Evolutionary conservation across 306 rosid species (phyloP).

Genomic region (Datisca glomerata): DNA sequence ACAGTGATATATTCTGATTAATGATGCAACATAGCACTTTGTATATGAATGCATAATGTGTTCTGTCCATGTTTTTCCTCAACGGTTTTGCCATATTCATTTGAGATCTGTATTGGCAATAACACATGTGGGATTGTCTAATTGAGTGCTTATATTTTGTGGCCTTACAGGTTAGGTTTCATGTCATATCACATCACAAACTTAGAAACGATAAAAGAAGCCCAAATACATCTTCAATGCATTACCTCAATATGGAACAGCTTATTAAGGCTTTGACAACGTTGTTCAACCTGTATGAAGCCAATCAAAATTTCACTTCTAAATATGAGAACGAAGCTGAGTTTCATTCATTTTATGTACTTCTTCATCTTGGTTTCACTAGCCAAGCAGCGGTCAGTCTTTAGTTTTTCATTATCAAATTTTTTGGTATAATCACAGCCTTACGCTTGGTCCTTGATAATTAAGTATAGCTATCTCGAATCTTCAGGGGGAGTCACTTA

Average conservation of each 20-base stretch:
- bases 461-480: slow-evolving; percentile 24
- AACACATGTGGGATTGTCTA: too few species aligned
- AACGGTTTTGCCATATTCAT: too few species aligned
- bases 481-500: slow-evolving; percentile 74
- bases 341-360: slow-evolving; percentile 70
- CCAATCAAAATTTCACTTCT: slow-evolving; percentile 28
- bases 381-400: slow-evolving; percentile 52
- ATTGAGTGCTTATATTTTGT: slow-evolving; percentile 1
- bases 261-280: slow-evolving; percentile 72
- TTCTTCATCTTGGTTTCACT: slow-evolving; percentile 71
- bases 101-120: too few species aligned
- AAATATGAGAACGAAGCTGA: slow-evolving; percentile 66
- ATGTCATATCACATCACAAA: slow-evolving; percentile 59
- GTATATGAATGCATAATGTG: too few species aligned
- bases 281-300: slow-evolving; percentile 53
- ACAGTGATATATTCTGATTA: too few species aligned
- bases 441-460: slow-evolving; percentile 12
- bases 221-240: slow-evolving; percentile 54
- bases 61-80: too few species aligned
- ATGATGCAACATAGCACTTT: too few species aligned
- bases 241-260: slow-evolving; percentile 81
- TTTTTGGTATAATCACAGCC: slow-evolving; percentile 10
- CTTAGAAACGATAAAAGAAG: slow-evolving; percentile 32
- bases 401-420: slow-evolving; percentile 17
- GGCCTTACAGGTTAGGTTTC: slow-evolving; percentile 60